Evolutionary conservation across 106 monocot species (phyloP).

Genomic region (Allium sativum): DNA sequence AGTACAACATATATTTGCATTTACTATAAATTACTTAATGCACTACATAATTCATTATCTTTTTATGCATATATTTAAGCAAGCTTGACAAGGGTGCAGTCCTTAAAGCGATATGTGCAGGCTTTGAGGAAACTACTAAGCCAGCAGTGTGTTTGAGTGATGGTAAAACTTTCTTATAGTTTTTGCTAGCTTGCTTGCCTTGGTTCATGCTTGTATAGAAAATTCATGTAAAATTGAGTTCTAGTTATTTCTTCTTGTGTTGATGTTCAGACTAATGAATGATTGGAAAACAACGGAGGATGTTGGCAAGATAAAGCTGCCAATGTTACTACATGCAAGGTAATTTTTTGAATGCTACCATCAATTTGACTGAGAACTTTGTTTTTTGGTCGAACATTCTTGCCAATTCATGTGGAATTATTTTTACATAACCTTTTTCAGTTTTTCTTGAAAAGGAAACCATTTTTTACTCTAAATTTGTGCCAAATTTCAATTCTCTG

Average conservation of each 20-base stretch:
- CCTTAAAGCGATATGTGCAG: slow-evolving; percentile 83
- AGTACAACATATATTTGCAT: too few species aligned
- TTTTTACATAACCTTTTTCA: too few species aligned
- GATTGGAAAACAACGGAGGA: slow-evolving; percentile 75
- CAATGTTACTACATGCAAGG: slow-evolving; percentile 93
- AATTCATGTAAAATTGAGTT: background rate
- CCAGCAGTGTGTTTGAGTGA: slow-evolving; percentile 77
- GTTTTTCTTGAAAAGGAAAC: too few species aligned
- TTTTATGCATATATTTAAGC: slow-evolving; percentile 38
- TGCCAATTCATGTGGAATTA: too few species aligned
- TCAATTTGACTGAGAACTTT: too few species aligned
- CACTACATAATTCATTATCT: slow-evolving; percentile 1
- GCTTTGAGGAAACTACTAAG: slow-evolving; percentile 93
- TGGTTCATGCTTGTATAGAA: background rate
- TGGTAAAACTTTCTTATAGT: slow-evolving; percentile 24
- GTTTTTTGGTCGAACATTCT: too few species aligned
- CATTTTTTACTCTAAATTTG: too few species aligned
- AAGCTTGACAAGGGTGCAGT: slow-evolving; percentile 83
- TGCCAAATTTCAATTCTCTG: too few species aligned
- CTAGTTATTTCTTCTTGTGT: slow-evolving; percentile 12
- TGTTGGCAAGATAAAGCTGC: slow-evolving; percentile 90
- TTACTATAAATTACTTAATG: too few species aligned
- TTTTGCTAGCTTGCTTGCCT: background rate
- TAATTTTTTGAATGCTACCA: too few species aligned
- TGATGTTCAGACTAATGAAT: slow-evolving; percentile 95